phyloP scores from a whole-genome alignment of 2,329 filamentous ascomycete genomes.

The Fusarium solani-melongenae region DNA sequence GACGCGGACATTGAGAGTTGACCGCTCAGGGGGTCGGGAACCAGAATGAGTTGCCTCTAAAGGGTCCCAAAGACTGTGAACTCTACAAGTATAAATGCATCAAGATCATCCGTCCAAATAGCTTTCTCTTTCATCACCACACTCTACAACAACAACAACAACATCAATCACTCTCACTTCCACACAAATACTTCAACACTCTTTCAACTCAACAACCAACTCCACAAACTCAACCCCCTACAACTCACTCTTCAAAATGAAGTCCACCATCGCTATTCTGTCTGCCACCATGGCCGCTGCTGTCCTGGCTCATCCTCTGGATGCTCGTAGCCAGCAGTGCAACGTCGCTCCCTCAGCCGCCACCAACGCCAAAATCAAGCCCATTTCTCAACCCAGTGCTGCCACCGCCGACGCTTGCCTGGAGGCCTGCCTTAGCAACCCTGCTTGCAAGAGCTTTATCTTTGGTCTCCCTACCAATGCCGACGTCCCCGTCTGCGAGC shows the following conservation, averaged over 20 bases:
- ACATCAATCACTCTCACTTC: background rate
- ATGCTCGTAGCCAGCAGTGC: slow-evolving; percentile 25
- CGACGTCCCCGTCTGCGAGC: slow-evolving; percentile 7
- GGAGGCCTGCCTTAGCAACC: slow-evolving; percentile 7
- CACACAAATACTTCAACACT: background rate
- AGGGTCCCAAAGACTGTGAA: background rate
- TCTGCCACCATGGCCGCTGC: slow-evolving; percentile 24
- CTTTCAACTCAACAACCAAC: background rate
- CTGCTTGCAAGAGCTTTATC: slow-evolving; percentile 12
- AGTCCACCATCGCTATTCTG: slow-evolving; percentile 23
- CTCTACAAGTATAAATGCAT: background rate
- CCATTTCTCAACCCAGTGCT: slow-evolving; percentile 9
- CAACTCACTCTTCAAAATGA: slow-evolving; percentile 17
- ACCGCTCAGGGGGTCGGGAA: background rate
- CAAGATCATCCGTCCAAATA: background rate
- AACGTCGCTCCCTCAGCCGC: slow-evolving; percentile 17
- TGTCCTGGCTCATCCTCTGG: slow-evolving; percentile 15
- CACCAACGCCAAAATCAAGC: slow-evolving; percentile 8
- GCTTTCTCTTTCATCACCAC: background rate
- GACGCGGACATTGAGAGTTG: background rate
- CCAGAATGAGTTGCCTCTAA: background rate
- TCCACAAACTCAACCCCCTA: background rate
- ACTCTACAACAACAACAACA: background rate
- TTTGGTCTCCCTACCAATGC: slow-evolving; percentile 17
- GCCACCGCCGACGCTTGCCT: slow-evolving; percentile 15